Evolutionary conservation across 345 rosid genomes (phyloP).

Genomic region (Syzygium grande): DNA sequence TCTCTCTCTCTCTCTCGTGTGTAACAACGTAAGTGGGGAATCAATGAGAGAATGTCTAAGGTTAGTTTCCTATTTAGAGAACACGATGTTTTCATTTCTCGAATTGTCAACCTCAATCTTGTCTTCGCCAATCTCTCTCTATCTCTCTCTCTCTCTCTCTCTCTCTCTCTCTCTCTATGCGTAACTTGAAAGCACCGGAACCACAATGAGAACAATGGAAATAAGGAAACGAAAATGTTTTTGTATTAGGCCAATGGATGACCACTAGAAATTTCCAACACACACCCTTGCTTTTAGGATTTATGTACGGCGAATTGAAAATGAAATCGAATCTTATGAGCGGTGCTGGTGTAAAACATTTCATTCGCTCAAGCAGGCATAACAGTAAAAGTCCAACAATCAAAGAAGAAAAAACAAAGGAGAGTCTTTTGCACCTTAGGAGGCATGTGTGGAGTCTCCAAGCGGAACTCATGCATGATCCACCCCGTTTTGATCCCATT

Average conservation of each 20-base stretch:
- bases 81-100: background rate
- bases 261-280: background rate
- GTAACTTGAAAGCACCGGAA: background rate
- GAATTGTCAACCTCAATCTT: background rate
- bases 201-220: background rate
- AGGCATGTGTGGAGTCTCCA: slow-evolving; percentile 84
- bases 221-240: background rate
- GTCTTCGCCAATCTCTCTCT: background rate
- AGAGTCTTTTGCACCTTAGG: slow-evolving; percentile 53
- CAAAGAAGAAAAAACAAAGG: background rate
- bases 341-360: background rate
- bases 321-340: background rate
- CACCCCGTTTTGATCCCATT: slow-evolving; percentile 92
- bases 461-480: slow-evolving; percentile 99
- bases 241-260: background rate
- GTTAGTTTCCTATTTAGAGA: slow-evolving; percentile 1
- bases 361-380: background rate
- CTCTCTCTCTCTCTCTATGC: background rate
- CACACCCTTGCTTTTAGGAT: background rate
- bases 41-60: background rate
- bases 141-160: background rate
- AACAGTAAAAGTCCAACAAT: background rate
- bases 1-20: background rate
- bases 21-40: background rate
- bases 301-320: background rate